A percentile compares a stretch with the other conserved stretches of the same genome.
phyloP scores from a whole-genome alignment of 148 eudicot species.

The Tetragonia tetragonoides region DNA sequence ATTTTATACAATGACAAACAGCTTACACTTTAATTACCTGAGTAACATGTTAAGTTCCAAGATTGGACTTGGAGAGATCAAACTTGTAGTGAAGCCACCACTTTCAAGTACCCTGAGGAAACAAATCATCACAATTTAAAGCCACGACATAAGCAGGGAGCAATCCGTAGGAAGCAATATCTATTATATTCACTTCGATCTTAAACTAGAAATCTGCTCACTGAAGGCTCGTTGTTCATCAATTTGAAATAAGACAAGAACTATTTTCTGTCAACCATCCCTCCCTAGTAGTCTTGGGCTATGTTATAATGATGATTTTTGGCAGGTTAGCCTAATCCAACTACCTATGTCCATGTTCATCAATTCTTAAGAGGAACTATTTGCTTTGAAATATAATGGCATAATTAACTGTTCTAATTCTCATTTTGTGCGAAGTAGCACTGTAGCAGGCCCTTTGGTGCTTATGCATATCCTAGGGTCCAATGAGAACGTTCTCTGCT shows the following conservation, averaged over 20 bases:
- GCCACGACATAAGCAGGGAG: neutral
- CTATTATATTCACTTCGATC: neutral
- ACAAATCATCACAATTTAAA: neutral
- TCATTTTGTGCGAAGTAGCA: neutral
- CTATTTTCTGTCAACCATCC: neutral
- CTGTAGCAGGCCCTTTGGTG: neutral
- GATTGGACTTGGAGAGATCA: neutral
- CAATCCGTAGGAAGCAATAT: neutral
- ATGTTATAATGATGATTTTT: neutral
- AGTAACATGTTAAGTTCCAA: neutral
- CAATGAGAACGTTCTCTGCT: neutral
- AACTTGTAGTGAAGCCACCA: neutral
- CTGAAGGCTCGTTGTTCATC: neutral
- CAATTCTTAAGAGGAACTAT: no score
- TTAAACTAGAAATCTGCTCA: neutral
- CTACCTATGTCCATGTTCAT: neutral
- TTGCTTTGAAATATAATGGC: neutral
- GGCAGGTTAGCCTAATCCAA: neutral
- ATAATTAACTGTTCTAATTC: neutral
- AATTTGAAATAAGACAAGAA: neutral
- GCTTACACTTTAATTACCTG: neutral
- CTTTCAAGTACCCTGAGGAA: constrained; percentile 6
- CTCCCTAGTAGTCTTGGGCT: neutral
- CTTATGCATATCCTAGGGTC: neutral
- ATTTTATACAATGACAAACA: neutral